A percentile compares a stretch with the other conserved stretches of the same genome.
Conservation (phyloP, 2,329 filamentous ascomycete genomes). For the Gnomoniopsis smithogilvyi region DNA sequence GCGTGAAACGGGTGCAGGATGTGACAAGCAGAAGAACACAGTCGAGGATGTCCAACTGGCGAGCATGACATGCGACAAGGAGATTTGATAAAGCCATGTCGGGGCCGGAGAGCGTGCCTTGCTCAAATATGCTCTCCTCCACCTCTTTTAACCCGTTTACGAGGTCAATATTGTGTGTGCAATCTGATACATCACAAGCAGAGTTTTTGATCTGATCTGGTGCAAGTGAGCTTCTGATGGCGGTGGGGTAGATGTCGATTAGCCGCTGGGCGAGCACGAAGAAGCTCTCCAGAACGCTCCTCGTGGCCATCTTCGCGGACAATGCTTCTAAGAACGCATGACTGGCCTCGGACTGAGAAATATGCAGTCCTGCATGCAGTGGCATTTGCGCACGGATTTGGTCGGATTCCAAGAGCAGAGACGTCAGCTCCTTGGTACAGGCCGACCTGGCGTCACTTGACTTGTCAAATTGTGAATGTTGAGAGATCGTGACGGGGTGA, state of each 20-base stretch:
- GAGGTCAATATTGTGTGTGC: conserved; percentile 28
- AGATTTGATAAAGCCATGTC: conserved; percentile 35
- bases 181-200: conserved; percentile 30
- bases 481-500: too few relatives aligned
- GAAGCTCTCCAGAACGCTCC: conserved; percentile 30
- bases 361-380: conserved; percentile 20
- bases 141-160: conserved; percentile 18
- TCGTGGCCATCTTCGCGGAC: conserved; percentile 24
- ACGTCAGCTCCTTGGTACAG: conserved; percentile 22
- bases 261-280: conserved; percentile 33
- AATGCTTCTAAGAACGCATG: conserved; percentile 23
- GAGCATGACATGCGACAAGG: conserved; percentile 34
- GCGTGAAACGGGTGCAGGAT: conserved; percentile 29
- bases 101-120: conserved; percentile 16
- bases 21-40: conserved; percentile 28
- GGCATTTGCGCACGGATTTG: conserved; percentile 23
- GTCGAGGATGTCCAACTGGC: conserved; percentile 35
- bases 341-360: conserved; percentile 23
- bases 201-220: conserved; percentile 4
- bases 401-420: conserved; percentile 25
- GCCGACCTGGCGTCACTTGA: background rate
- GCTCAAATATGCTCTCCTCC: conserved; percentile 9
- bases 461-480: conserved; percentile 10
- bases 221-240: conserved; percentile 22
- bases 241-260: conserved; percentile 31